Conservation (phyloP, 208 protist genomes). For the Sergeia podlipaevii region DNA sequence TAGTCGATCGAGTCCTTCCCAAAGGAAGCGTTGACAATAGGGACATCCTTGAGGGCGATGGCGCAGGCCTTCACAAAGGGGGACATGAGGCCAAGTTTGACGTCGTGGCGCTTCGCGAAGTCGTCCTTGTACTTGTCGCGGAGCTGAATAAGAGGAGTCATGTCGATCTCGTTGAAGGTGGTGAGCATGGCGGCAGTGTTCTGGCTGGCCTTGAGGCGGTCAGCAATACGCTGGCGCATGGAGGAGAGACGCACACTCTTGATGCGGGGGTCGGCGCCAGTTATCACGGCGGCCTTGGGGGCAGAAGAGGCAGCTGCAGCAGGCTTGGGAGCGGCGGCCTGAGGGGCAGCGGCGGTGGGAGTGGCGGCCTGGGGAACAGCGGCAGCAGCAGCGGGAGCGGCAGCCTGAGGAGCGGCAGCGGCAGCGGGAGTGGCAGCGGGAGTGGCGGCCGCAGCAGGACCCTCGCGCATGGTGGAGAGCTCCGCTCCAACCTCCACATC, state of each 20-base stretch:
- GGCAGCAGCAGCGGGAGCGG: slow-evolving; percentile 12
- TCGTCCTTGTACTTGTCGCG: slow-evolving; percentile 97
- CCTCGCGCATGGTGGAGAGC: slow-evolving; percentile 89
- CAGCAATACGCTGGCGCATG: slow-evolving; percentile 95
- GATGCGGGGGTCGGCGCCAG: slow-evolving; percentile 69
- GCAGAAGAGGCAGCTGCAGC: slow-evolving; percentile 21
- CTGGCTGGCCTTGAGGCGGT: slow-evolving; percentile 98
- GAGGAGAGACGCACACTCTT: slow-evolving; percentile 91
- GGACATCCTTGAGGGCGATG: slow-evolving; percentile 95
- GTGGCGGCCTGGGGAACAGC: neutral
- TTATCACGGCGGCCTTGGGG: slow-evolving; percentile 12
- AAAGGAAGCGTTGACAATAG: slow-evolving; percentile 96
- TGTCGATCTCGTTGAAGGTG: slow-evolving; percentile 99
- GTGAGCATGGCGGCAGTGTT: slow-evolving; percentile 99
- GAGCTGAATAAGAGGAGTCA: slow-evolving; percentile 94
- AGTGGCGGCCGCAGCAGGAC: slow-evolving; percentile 19
- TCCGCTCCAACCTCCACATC: slow-evolving; percentile 90
- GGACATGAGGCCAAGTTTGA: slow-evolving; percentile 99
- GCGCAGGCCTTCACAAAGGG: slow-evolving; percentile 97
- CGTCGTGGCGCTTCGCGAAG: slow-evolving; percentile 96
- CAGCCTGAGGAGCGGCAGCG: neutral
- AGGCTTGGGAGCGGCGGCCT: slow-evolving; percentile 12
- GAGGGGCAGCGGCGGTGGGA: slow-evolving; percentile 4
- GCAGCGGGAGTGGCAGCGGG: slow-evolving; percentile 4
- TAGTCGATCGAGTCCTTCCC: slow-evolving; percentile 97